A percentile compares a stretch with the other conserved stretches of the same genome.
phyloP scores from a whole-genome alignment of 805 yeast genomes.

The Hanseniaspora hatyaiensis region DNA sequence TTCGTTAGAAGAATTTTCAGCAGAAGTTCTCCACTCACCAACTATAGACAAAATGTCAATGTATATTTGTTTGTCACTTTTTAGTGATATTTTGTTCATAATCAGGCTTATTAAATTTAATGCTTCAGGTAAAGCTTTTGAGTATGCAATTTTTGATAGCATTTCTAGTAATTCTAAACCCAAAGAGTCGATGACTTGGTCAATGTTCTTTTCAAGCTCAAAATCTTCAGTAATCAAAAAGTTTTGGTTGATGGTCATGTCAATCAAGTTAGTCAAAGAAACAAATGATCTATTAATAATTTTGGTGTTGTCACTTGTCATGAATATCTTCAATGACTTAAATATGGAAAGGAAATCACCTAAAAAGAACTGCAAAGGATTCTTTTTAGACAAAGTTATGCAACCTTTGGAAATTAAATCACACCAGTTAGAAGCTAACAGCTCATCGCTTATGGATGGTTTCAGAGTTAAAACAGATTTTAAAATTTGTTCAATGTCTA shows the following conservation, averaged over 20 bases:
- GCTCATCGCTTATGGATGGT: slow-evolving; percentile 72
- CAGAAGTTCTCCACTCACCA: slow-evolving; percentile 79
- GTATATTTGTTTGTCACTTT: slow-evolving; percentile 49
- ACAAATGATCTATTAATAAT: slow-evolving; percentile 67
- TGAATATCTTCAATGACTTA: slow-evolving; percentile 43
- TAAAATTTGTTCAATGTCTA: slow-evolving; percentile 46
- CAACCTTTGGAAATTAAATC: slow-evolving; percentile 84
- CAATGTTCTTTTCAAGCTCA: slow-evolving; percentile 43
- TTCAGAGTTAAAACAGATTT: slow-evolving; percentile 64
- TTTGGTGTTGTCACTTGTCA: slow-evolving; percentile 52
- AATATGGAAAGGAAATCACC: slow-evolving; percentile 20
- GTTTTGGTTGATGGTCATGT: slow-evolving; percentile 44
- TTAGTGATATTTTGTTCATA: slow-evolving; percentile 49
- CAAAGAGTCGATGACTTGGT: slow-evolving; percentile 42
- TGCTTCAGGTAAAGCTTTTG: slow-evolving; percentile 62
- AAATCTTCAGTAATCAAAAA: slow-evolving; percentile 41
- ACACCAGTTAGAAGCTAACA: slow-evolving; percentile 87
- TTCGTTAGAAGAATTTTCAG: slow-evolving; percentile 38
- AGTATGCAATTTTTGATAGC: slow-evolving; percentile 48
- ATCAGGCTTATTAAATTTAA: slow-evolving; percentile 55
- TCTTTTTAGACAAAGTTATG: slow-evolving; percentile 40
- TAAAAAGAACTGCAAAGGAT: slow-evolving; percentile 46
- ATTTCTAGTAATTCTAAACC: slow-evolving; percentile 40
- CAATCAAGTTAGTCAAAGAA: slow-evolving; percentile 52
- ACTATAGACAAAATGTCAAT: slow-evolving; percentile 54